phyloP scores from a whole-genome alignment of 805 yeast genomes.

The Candida tammaniensis region DNA sequence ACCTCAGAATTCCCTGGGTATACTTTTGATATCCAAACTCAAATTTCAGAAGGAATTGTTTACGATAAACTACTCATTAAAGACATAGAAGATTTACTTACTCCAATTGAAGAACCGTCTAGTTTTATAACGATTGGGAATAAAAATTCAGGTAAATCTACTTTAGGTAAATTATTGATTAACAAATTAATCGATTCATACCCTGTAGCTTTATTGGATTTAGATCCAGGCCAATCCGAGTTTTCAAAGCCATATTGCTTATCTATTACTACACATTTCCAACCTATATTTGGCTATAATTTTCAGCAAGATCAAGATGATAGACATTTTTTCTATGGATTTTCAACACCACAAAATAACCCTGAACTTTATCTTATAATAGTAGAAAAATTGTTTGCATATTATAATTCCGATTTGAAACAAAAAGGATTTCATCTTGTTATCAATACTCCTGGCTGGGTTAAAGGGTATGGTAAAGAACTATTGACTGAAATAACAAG shows the following conservation, averaged over 20 bases:
- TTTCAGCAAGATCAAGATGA: slow-evolving; percentile 12
- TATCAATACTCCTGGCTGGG: slow-evolving; percentile 88
- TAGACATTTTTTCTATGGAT: slow-evolving; percentile 51
- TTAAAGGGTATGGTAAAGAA: slow-evolving; percentile 79
- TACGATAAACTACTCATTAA: slow-evolving; percentile 6
- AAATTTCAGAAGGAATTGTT: slow-evolving; percentile 5
- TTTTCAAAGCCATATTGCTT: slow-evolving; percentile 69
- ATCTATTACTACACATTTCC: slow-evolving; percentile 43
- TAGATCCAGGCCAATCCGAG: slow-evolving; percentile 91
- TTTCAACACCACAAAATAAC: slow-evolving; percentile 61
- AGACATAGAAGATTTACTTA: slow-evolving; percentile 3
- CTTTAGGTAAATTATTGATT: slow-evolving; percentile 53
- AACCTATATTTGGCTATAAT: slow-evolving; percentile 25
- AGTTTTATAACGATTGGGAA: slow-evolving; percentile 52
- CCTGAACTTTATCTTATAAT: slow-evolving; percentile 54
- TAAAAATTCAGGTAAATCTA: slow-evolving; percentile 82
- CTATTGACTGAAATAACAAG: slow-evolving; percentile 50
- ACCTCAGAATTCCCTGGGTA: slow-evolving; percentile 17
- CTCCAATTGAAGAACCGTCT: slow-evolving; percentile 12
- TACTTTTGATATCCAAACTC: slow-evolving; percentile 35
- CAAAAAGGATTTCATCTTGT: slow-evolving; percentile 41
- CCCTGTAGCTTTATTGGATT: slow-evolving; percentile 55
- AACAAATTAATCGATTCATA: slow-evolving; percentile 41
- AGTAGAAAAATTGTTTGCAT: slow-evolving; percentile 38
- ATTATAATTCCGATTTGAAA: slow-evolving; percentile 18